Evolutionary conservation across 2,329 filamentous ascomycete genomes (phyloP).

Genomic region (Trichoderma asperellum): DNA sequence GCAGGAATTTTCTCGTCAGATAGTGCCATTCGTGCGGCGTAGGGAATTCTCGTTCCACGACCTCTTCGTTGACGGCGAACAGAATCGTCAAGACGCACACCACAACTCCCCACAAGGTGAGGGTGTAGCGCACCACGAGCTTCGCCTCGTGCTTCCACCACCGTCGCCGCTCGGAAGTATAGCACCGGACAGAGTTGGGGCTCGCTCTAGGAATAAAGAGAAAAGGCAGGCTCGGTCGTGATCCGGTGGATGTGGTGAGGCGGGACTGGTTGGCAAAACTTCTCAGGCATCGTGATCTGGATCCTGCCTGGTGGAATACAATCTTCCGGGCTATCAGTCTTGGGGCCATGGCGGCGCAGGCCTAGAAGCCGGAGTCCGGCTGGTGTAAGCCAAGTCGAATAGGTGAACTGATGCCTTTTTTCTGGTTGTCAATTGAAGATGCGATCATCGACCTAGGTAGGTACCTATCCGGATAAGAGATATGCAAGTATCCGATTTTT

Average conservation of each 20-base stretch:
- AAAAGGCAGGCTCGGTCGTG: conserved; percentile 50
- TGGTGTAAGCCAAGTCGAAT: neutral
- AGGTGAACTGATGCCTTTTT: neutral
- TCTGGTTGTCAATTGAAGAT: neutral
- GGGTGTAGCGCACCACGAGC: conserved; percentile 68
- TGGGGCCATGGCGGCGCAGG: conserved; percentile 43
- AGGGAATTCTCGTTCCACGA: conserved; percentile 74
- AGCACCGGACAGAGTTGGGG: conserved; percentile 65
- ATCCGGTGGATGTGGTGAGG: conserved; percentile 37
- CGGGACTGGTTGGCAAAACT: conserved; percentile 38
- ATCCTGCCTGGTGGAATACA: conserved; percentile 31
- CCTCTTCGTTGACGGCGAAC: conserved; percentile 72
- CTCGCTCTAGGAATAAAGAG: conserved; percentile 54
- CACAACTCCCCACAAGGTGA: conserved; percentile 67
- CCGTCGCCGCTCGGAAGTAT: conserved; percentile 76
- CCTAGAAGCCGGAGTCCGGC: conserved; percentile 28
- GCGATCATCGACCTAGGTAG: neutral
- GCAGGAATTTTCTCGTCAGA: conserved; percentile 68
- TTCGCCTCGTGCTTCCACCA: conserved; percentile 73
- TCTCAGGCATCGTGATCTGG: conserved; percentile 35
- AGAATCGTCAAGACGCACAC: conserved; percentile 63
- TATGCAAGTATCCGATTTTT: neutral
- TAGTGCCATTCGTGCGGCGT: conserved; percentile 83
- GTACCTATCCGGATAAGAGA: neutral
- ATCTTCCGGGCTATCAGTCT: conserved; percentile 45